phyloP scores from a whole-genome alignment of 352 stramenopile species.

The Globisporangium rhizosaccharum region DNA sequence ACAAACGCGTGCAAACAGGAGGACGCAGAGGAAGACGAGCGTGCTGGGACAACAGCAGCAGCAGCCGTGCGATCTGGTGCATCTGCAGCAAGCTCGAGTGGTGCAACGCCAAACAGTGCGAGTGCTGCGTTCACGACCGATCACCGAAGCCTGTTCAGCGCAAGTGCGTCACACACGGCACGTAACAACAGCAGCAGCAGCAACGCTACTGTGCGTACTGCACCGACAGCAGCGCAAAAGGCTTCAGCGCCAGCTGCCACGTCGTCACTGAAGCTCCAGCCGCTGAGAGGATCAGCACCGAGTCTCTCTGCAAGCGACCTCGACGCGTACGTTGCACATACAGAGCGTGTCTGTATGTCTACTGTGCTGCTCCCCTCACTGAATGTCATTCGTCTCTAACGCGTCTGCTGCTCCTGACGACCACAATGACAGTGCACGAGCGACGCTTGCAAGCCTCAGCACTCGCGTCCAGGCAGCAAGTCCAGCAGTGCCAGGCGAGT shows the following conservation, averaged over 20 bases:
- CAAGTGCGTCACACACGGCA: background rate
- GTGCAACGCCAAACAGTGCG: background rate
- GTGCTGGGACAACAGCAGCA: background rate
- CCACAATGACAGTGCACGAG: constrained; percentile 10
- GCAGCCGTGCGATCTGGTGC: background rate
- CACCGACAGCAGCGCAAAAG: background rate
- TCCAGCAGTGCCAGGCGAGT: constrained; percentile 16
- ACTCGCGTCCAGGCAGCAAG: constrained; percentile 6
- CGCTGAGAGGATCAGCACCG: background rate
- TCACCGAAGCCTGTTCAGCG: constrained; percentile 9
- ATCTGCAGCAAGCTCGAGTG: background rate
- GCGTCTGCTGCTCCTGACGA: background rate
- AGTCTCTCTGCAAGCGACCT: constrained; percentile 9
- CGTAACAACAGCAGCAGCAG: background rate
- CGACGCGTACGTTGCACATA: constrained; percentile 9
- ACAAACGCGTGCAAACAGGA: constrained; percentile 16
- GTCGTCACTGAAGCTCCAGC: background rate
- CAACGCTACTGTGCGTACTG: too few species aligned
- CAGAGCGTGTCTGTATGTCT: background rate
- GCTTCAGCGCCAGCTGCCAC: background rate
- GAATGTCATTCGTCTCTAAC: background rate
- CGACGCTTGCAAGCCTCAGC: constrained; percentile 7
- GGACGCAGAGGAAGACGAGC: constrained; percentile 7
- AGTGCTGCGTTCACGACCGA: background rate
- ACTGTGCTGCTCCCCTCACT: too few species aligned